Percentiles rank a stretch among this genome's conserved stretches.
These are phyloP conservation scores for Leucocoprinus sp. DNA, from an alignment of 768 basidiomycete genomes.

Conservation along the genomic window DNA sequence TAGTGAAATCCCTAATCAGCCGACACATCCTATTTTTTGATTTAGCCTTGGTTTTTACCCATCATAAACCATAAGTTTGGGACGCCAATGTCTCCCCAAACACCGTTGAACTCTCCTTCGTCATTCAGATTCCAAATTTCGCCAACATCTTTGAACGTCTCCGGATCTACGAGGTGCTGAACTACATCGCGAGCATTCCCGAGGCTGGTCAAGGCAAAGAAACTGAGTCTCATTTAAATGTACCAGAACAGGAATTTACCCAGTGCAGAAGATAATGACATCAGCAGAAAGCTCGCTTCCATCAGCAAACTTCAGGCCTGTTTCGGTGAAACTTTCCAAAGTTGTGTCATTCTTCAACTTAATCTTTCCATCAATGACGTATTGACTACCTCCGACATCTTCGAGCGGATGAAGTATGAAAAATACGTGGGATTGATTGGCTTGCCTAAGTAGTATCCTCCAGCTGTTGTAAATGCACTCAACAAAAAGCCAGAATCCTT, in stretches of 20 bases:
- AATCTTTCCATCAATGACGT: conserved; percentile 58
- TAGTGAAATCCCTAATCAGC: conserved; percentile 14
- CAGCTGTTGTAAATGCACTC: conserved; percentile 8
- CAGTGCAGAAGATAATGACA: conserved; percentile 16
- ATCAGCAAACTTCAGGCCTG: conserved; percentile 36
- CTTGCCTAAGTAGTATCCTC: conserved; percentile 14
- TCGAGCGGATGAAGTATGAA: not conserved
- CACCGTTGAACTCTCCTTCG: conserved; percentile 51
- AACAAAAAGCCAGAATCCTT: conserved; percentile 11
- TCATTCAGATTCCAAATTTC: conserved; percentile 53
- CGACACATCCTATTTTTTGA: not conserved
- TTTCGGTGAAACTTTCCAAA: conserved; percentile 34
- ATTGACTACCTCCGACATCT: conserved; percentile 48
- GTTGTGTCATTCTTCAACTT: conserved; percentile 51
- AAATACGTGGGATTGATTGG: not conserved
- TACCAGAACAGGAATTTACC: conserved; percentile 33
- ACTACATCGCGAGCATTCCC: conserved; percentile 33
- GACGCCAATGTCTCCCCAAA: conserved; percentile 22
- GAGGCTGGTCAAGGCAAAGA: conserved; percentile 22
- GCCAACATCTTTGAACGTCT: conserved; percentile 33
- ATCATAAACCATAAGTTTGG: conserved; percentile 50
- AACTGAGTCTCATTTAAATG: conserved; percentile 32
- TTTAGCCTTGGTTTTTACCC: conserved; percentile 27
- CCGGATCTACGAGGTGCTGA: conserved; percentile 33
- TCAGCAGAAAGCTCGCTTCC: conserved; percentile 39